A percentile compares a stretch with the other conserved stretches of the same genome.
phyloP scores from a whole-genome alignment of 2,329 filamentous ascomycete species.

The Hyphodiscus sp. region DNA sequence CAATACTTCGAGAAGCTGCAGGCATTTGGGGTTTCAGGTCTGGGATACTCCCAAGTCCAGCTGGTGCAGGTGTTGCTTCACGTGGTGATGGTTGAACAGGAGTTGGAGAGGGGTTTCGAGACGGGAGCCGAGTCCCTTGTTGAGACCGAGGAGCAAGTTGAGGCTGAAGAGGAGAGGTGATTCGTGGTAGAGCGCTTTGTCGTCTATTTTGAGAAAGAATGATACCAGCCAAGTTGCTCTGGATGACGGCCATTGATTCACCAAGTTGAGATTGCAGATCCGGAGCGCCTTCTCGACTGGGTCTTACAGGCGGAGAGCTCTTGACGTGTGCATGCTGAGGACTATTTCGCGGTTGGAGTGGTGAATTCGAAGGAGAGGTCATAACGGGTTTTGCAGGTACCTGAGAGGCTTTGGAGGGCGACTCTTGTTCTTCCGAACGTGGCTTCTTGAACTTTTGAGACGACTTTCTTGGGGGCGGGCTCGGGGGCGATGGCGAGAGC shows the following conservation, averaged over 20 bases:
- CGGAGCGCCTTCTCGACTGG: slow-evolving; percentile 62
- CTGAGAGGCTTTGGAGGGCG: slow-evolving; percentile 35
- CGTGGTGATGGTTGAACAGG: slow-evolving; percentile 27
- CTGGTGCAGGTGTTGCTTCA: slow-evolving; percentile 23
- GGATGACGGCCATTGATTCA: slow-evolving; percentile 49
- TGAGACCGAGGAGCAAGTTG: slow-evolving; percentile 31
- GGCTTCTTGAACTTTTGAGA: slow-evolving; percentile 46
- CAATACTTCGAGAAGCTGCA: slow-evolving; percentile 25
- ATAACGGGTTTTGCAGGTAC: slow-evolving; percentile 27
- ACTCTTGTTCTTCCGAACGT: slow-evolving; percentile 33
- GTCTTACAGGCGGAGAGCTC: slow-evolving; percentile 45
- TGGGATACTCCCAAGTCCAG: slow-evolving; percentile 28
- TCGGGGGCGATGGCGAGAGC: slow-evolving; percentile 46
- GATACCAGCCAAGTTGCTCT: slow-evolving; percentile 45
- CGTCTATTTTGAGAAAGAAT: slow-evolving; percentile 18
- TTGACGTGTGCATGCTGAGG: slow-evolving; percentile 14
- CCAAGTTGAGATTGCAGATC: slow-evolving; percentile 52
- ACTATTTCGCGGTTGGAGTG: slow-evolving; percentile 12
- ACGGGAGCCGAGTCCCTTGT: slow-evolving; percentile 28
- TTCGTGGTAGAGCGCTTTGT: slow-evolving; percentile 15
- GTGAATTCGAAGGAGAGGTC: slow-evolving; percentile 11
- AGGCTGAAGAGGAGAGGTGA: slow-evolving; percentile 20
- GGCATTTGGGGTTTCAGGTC: slow-evolving; percentile 20
- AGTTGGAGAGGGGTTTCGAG: slow-evolving; percentile 30
- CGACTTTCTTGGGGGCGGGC: slow-evolving; percentile 55